A percentile compares a stretch with the other conserved stretches of the same genome.
These are phyloP conservation scores for Petunia hybrid DNA, from an alignment of 305 asterid genomes.

Conservation along the genomic window DNA sequence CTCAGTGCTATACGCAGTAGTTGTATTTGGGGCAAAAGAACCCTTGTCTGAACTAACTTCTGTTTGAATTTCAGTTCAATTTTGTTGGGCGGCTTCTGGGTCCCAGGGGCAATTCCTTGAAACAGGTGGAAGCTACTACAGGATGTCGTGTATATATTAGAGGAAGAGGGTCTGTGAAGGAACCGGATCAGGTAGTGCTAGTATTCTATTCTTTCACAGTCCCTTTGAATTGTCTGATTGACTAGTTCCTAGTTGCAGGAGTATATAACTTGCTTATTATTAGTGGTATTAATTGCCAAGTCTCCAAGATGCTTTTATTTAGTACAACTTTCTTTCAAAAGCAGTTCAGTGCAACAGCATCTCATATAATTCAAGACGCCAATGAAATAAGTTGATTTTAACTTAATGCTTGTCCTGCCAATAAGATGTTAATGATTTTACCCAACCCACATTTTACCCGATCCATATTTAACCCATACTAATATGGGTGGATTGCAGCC, in stretches of 20 bases:
- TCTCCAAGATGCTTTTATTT: not conserved
- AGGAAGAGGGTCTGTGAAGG: constrained; percentile 43
- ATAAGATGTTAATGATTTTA: not conserved
- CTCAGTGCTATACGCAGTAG: not conserved
- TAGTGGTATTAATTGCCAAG: not conserved
- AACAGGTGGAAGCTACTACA: constrained; percentile 44
- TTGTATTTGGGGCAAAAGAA: not conserved
- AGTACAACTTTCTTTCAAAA: not conserved
- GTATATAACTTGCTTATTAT: not conserved
- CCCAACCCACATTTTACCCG: no score
- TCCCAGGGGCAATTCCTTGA: constrained; percentile 44
- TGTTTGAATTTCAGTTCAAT: constrained; percentile 36
- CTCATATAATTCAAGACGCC: constrained; percentile 3
- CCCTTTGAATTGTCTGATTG: constrained; percentile 25
- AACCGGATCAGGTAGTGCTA: constrained; percentile 37
- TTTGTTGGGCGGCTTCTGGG: constrained; percentile 45
- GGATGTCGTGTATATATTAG: constrained; percentile 43
- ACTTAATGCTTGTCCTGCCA: not conserved
- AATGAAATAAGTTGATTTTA: not conserved
- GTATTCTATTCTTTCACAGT: constrained; percentile 7
- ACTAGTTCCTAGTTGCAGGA: constrained; percentile 3
- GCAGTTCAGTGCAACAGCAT: not conserved
- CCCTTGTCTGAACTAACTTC: not conserved
- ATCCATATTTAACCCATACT: no score
- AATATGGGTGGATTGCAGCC: no score